Evolutionary conservation across 768 basidiomycete species (phyloP).

Genomic region (Fomitopsis serialis): DNA sequence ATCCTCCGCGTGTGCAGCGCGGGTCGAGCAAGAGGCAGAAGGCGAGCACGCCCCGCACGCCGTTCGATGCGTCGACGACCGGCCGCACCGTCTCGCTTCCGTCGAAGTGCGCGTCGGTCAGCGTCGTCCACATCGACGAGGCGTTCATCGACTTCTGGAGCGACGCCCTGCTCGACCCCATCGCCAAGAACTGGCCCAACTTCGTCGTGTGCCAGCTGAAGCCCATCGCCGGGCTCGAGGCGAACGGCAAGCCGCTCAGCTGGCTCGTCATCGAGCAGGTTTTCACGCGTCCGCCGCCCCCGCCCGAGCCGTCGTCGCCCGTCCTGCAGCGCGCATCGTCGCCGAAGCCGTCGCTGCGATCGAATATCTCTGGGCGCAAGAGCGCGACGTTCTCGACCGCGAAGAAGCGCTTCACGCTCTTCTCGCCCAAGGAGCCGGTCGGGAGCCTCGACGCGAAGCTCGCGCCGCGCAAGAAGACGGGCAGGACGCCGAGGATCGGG

Average conservation of each 20-base stretch:
- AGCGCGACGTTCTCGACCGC: slow-evolving; percentile 42
- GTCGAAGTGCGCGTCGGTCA: slow-evolving; percentile 37
- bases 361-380: slow-evolving; percentile 22
- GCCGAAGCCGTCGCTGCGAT: slow-evolving; percentile 23
- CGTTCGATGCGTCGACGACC: slow-evolving; percentile 19
- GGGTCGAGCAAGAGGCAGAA: slow-evolving; percentile 30
- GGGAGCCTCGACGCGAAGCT: slow-evolving; percentile 16
- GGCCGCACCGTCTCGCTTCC: slow-evolving; percentile 4
- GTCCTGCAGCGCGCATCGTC: slow-evolving; percentile 21
- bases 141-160: slow-evolving; percentile 83
- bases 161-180: slow-evolving; percentile 66
- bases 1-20: slow-evolving; percentile 28
- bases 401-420: slow-evolving; percentile 63
- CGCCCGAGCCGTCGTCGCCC: slow-evolving; percentile 21
- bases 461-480: slow-evolving; percentile 15
- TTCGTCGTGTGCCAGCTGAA: slow-evolving; percentile 72
- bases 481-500: slow-evolving; percentile 39
- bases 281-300: slow-evolving; percentile 35
- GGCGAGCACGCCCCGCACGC: slow-evolving; percentile 19
- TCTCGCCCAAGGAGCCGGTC: slow-evolving; percentile 23
- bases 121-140: slow-evolving; percentile 63
- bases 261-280: slow-evolving; percentile 72
- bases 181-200: slow-evolving; percentile 58
- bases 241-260: slow-evolving; percentile 36
- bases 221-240: slow-evolving; percentile 21